Evolutionary conservation across 1,284 basidiomycete species (phyloP), one percentile per base, ranked within the genome.

Genomic region (Schizophyllum amplum): DNA sequence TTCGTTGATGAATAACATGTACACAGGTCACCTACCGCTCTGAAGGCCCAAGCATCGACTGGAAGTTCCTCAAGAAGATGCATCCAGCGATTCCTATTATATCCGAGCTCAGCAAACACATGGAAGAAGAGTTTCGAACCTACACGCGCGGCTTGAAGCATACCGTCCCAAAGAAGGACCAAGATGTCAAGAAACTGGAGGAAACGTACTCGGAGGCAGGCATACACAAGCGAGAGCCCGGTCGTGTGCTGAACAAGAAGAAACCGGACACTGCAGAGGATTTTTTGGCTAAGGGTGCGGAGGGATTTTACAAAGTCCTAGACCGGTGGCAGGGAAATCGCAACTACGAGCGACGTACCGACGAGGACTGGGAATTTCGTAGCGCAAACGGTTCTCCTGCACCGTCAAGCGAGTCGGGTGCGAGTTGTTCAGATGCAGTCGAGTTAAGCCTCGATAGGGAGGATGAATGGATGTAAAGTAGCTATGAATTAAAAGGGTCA

Each of bases 11-110:
- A 23, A 23, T 20, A 22, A 20, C 24, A 25, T 6, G 6, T 33
- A 13, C 5, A 4, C 49, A 59, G 58, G 56, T 58, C 0, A 67
- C 62, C 3, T 66, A 69, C 56, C 64, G 64, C 15, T 67, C 66
- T 2, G 62, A 67, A 58, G 69, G 70, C 3, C 69, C 69, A 0
- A 65, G 66, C 23, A 60, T 67, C 22, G 62, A 68, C 47, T 69
- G 65, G 67, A 54, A 65, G 24, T 69, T 66, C 53, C 49, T 72
- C 15, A 61, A 65, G 48, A 71, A 67, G 49, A 56, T 70, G 0
- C 65, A 67, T 48, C 68, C 70, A 9, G 67, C 69, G 1, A 67
- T 71, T n/a, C 68, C 60, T 24, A 57, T 61, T 6, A 64, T 71
- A 13, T 61, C 65, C 1, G 54, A 56, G 9, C 56, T 71, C 0